Base-by-base conservation (phyloP, 192 early-diverging fungal genomes). In the Powellomyces hirtus region DNA sequence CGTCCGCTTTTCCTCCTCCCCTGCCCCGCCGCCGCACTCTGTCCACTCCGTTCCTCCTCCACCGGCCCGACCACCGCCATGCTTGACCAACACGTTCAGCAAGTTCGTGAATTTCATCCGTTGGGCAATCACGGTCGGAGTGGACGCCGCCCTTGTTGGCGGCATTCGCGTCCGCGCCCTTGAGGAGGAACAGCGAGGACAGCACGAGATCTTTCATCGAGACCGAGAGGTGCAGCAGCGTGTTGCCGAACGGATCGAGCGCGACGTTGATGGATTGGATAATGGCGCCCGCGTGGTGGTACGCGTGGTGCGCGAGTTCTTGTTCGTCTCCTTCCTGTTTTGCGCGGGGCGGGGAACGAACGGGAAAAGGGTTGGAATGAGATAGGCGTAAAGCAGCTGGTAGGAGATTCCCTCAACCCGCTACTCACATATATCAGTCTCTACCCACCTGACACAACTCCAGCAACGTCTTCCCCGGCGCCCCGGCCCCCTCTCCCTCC, bases 91-190 rank as follows among this genome's bases (percentile, higher is more conserved):
- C 13, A 77, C 60, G 30, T 68, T 45, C 4, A 70, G 31, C 1
- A 85, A 24, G 38, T 65, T 49, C 20, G 11, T 29, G 27, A 53
- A 71, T 24, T 50, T 68, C 62, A 74, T 66, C 20, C 79, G 66
- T 38, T 71, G 52, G 29, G 83, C 77, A 11, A 81, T 56, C 26
- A 70, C 38, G 10, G 66, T 77, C 8, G 83, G 82, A 14, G 69
- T 79, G 4, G 10, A 84, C 51, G 18, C 76, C 69, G 8, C 70
- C 55, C 37, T 62, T 22, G 65, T 85, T 85, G 10, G 30, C 22
- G 4, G 59, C 57, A 59, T 80, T 84, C 2, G 81, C 79, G 66
- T 85, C 73, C 0, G 81, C 83, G n/a, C 83, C 83, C 46, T 78
- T 77, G 0, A 75, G 50, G 4, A 85, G 68, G 6, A 85, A 60